Evolutionary conservation across 2,329 filamentous ascomycete species (phyloP).

Genomic region (Ophiostoma novo-ulmi): DNA sequence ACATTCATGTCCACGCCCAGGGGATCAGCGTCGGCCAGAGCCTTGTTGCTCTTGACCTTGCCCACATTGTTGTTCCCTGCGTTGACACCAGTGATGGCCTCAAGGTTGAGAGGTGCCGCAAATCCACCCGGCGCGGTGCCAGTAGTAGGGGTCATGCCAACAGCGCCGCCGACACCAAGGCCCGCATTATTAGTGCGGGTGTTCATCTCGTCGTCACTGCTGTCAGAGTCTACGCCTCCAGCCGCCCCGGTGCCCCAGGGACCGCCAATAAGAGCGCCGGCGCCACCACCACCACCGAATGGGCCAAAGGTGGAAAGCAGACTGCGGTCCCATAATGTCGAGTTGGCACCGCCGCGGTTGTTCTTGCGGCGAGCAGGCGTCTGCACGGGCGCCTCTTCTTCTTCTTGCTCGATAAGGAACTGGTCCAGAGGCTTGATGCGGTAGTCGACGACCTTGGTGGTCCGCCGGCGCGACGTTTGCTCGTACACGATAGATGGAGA

Average conservation of each 20-base stretch:
- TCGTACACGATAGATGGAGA: constrained; percentile 57
- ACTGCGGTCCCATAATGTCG: constrained; percentile 64
- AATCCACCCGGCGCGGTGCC: constrained; percentile 33
- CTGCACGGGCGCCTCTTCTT: constrained; percentile 60
- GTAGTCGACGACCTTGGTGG: constrained; percentile 72
- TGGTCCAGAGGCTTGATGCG: constrained; percentile 74
- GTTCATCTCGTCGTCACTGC: constrained; percentile 82
- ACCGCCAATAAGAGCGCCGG: constrained; percentile 65
- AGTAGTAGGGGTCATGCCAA: constrained; percentile 56
- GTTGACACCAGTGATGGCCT: constrained; percentile 37
- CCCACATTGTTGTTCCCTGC: constrained; percentile 71
- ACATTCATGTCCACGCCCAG: constrained; percentile 89
- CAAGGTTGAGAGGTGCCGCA: constrained; percentile 36
- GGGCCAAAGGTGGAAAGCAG: constrained; percentile 88
- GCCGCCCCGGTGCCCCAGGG: constrained; percentile 69
- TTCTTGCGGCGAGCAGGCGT: constrained; percentile 65
- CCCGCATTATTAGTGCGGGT: constrained; percentile 42
- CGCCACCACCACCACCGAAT: constrained; percentile 79
- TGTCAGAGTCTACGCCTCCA: constrained; percentile 85
- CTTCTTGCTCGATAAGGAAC: constrained; percentile 69
- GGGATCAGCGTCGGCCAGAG: constrained; percentile 87
- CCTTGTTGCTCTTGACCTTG: constrained; percentile 88
- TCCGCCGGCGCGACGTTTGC: constrained; percentile 48
- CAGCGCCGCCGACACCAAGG: constrained; percentile 47
- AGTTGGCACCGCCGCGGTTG: constrained; percentile 54